Percentiles rank a stretch among this genome's conserved stretches.
phyloP scores from a whole-genome alignment of 768 basidiomycete genomes.

The Clathrus columnatus region DNA sequence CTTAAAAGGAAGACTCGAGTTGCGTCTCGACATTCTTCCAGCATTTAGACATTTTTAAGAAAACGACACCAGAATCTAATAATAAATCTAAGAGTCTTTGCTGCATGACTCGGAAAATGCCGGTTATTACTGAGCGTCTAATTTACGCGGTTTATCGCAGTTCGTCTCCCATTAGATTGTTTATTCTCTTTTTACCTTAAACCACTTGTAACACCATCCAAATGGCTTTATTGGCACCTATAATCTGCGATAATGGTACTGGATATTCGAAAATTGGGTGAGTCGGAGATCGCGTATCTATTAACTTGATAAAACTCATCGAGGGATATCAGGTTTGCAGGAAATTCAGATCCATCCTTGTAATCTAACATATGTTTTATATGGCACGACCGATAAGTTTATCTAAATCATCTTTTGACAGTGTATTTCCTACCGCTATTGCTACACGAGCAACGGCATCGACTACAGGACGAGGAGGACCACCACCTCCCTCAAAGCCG shows the following conservation, averaged over 20 bases:
- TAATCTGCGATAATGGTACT: conserved; percentile 97
- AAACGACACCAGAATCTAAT: too few species aligned
- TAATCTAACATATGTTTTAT: conserved; percentile 33
- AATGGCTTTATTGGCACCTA: conserved; percentile 85
- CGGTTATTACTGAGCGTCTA: too few species aligned
- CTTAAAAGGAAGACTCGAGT: too few species aligned
- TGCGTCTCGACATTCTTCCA: too few species aligned
- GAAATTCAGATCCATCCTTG: conserved; percentile 99
- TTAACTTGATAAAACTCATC: background rate
- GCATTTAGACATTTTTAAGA: too few species aligned
- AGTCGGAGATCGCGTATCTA: conserved; percentile 18
- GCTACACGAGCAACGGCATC: conserved; percentile 71
- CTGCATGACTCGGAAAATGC: too few species aligned
- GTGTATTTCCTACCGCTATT: conserved; percentile 97
- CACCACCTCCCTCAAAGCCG: conserved; percentile 75
- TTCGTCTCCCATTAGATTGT: too few species aligned
- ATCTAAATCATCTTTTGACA: conserved; percentile 22
- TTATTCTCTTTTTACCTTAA: too few species aligned
- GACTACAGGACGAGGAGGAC: conserved; percentile 53
- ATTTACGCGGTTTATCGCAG: too few species aligned
- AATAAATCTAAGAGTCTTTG: too few species aligned
- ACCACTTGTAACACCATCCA: too few species aligned
- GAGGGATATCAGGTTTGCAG: conserved; percentile 64
- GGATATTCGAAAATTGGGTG: conserved; percentile 97
- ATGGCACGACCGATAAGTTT: conserved; percentile 6